phyloP scores from a whole-genome alignment of 169 alveolate genomes.

The Plasmodium berghei region DNA sequence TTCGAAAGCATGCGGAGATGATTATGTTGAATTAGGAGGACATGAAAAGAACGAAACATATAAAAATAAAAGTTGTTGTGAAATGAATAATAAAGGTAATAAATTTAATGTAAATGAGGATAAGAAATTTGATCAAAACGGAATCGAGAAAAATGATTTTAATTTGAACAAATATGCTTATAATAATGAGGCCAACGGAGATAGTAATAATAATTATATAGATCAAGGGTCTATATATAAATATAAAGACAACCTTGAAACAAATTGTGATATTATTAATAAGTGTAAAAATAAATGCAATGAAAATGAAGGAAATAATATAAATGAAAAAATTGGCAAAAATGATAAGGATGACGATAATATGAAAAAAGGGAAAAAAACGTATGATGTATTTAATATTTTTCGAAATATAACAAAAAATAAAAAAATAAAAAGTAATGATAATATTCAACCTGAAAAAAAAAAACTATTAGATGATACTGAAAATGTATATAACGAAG shows the following conservation, averaged over 20 bases:
- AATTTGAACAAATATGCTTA: too few species aligned
- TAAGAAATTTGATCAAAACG: not conserved
- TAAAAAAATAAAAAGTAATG: conserved; percentile 5
- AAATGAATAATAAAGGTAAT: not conserved
- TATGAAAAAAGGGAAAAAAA: not conserved
- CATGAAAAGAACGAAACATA: not conserved
- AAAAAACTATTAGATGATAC: not conserved
- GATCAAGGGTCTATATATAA: too few species aligned
- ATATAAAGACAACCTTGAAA: too few species aligned
- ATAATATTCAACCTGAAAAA: not conserved
- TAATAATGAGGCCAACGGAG: too few species aligned
- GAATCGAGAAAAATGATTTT: too few species aligned
- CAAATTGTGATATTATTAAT: too few species aligned
- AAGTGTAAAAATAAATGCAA: not conserved
- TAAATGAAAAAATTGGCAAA: not conserved
- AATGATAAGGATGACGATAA: not conserved
- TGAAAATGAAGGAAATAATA: not conserved
- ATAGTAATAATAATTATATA: too few species aligned
- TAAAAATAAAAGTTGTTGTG: not conserved
- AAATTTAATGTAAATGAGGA: not conserved
- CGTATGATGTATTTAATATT: not conserved
- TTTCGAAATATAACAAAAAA: conserved; percentile 13
- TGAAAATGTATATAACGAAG: not conserved
- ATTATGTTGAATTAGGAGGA: not conserved
- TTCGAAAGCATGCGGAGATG: not conserved